phyloP scores from a whole-genome alignment of 768 basidiomycete species.

The Termitomyces sp. region DNA sequence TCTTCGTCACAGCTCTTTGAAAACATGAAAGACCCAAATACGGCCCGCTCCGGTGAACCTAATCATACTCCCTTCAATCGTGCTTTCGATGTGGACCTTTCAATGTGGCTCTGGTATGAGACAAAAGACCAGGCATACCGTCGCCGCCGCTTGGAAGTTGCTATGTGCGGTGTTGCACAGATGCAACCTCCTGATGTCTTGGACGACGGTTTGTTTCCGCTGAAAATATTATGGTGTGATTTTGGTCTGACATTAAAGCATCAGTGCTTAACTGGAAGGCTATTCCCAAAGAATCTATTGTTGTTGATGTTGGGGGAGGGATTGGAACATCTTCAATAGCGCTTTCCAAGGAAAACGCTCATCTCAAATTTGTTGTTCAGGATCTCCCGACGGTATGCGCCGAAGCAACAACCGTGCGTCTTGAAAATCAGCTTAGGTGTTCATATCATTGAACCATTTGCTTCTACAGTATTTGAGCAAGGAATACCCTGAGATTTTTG shows the following conservation, averaged over 20 bases:
- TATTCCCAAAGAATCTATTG: slow-evolving; percentile 17
- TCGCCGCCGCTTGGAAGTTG: slow-evolving; percentile 2
- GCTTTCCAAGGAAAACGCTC: slow-evolving; percentile 18
- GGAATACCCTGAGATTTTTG: neutral
- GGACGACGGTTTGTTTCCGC: neutral
- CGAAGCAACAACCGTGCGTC: slow-evolving; percentile 11
- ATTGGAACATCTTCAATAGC: slow-evolving; percentile 22
- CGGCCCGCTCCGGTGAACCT: slow-evolving; percentile 16
- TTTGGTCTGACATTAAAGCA: neutral
- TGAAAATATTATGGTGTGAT: neutral
- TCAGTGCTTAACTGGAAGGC: slow-evolving; percentile 25
- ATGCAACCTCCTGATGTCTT: slow-evolving; percentile 2
- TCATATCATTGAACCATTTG: neutral
- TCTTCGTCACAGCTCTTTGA: slow-evolving; percentile 26
- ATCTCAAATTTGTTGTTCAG: slow-evolving; percentile 24
- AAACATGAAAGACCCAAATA: slow-evolving; percentile 20
- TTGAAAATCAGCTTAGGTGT: too few relatives aligned
- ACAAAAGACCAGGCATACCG: slow-evolving; percentile 4
- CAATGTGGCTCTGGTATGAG: slow-evolving; percentile 6
- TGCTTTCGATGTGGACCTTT: neutral
- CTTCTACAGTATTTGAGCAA: slow-evolving; percentile 6
- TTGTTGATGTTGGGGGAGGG: slow-evolving; percentile 31
- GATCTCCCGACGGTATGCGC: slow-evolving; percentile 19
- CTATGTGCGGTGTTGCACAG: neutral
- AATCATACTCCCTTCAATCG: slow-evolving; percentile 7